Base-by-base conservation (phyloP, 2,329 filamentous ascomycete species). In the Stagonosporopsis vannaccii region DNA sequence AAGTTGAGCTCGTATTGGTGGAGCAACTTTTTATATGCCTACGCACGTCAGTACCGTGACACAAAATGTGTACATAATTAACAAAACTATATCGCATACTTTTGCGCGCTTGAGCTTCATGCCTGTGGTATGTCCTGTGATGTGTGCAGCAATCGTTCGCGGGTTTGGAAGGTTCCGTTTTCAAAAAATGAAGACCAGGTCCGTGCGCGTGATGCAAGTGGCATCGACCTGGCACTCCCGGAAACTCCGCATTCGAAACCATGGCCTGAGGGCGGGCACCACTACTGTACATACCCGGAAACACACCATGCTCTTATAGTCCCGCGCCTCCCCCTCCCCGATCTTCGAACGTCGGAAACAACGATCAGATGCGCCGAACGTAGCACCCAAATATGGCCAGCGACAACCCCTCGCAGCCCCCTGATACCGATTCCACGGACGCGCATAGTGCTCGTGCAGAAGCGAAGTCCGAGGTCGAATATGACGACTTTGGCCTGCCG, bases 11-110 rank as follows among this genome's bases (percentile, higher is more conserved):
- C 87, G 84, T 93, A 97, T 73, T 94, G 89, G 78, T 92, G 89
- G 88, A 99, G 96, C 71, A 97, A 87, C 87, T 97, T 97, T 73
- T 88, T 86, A 76, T 92, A 92, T 69, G 89, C 87, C 77, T 90
- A 89, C 37, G 81, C 83, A 58, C 86, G 82, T 91, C 50, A 87
- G 87, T 70, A 86, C 82, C 5, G 36, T 85, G 89, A 90, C 44
- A 6, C 22, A 25, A 11, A 12, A 8, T 11, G 4, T 30, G 23
- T 12, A 12, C 19, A 26, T 12, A 7, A 5, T 13, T 12, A 7
- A 5, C 12, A 37, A 3, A 28, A 28, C 13, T 4, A 6, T 2
- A n/a, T 25, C n/a, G 19, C n/a, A 13, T 62, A 66, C 67, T 65
- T 74, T 70, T 35, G 68, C 66, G 53, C 70, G 66, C 58, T 73